Conservation (phyloP, 2,329 filamentous ascomycete genomes). For the Colletotrichum sp. region DNA sequence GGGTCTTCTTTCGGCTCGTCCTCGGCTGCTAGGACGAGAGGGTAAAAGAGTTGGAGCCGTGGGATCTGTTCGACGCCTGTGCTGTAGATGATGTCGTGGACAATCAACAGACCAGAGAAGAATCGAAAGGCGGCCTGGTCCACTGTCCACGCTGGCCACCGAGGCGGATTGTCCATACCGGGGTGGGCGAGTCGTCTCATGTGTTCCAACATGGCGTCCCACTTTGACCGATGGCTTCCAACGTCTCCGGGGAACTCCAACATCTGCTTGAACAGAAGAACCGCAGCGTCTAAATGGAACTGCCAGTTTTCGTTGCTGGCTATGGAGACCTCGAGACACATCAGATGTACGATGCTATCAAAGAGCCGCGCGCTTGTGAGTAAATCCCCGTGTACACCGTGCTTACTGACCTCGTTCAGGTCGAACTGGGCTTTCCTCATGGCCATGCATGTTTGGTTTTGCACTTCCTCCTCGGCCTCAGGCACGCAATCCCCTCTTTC, state of each 20-base stretch:
- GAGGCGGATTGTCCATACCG: neutral
- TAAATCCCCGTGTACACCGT: conserved; percentile 31
- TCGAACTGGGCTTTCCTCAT: conserved; percentile 47
- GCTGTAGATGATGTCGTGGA: conserved; percentile 53
- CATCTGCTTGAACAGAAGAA: conserved; percentile 52
- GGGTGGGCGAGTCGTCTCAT: neutral
- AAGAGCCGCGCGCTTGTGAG: conserved; percentile 43
- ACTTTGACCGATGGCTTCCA: neutral
- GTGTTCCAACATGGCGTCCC: neutral
- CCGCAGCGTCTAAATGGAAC: conserved; percentile 52
- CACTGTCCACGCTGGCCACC: conserved; percentile 35
- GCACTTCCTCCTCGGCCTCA: conserved; percentile 35
- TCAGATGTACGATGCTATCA: conserved; percentile 56
- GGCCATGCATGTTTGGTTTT: conserved; percentile 47
- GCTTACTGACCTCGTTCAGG: conserved; percentile 37
- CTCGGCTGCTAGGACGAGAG: neutral
- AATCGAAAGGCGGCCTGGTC: conserved; percentile 52
- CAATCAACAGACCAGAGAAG: conserved; percentile 49
- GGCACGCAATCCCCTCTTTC: conserved; percentile 26
- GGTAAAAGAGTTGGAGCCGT: conserved; percentile 32
- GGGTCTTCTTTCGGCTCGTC: neutral
- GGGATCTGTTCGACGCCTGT: conserved; percentile 47
- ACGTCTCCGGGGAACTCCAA: conserved; percentile 34
- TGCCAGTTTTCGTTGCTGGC: conserved; percentile 52
- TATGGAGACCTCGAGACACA: conserved; percentile 55